phyloP scores from a whole-genome alignment of 768 basidiomycete species.

The Boletus reticuloceps region DNA sequence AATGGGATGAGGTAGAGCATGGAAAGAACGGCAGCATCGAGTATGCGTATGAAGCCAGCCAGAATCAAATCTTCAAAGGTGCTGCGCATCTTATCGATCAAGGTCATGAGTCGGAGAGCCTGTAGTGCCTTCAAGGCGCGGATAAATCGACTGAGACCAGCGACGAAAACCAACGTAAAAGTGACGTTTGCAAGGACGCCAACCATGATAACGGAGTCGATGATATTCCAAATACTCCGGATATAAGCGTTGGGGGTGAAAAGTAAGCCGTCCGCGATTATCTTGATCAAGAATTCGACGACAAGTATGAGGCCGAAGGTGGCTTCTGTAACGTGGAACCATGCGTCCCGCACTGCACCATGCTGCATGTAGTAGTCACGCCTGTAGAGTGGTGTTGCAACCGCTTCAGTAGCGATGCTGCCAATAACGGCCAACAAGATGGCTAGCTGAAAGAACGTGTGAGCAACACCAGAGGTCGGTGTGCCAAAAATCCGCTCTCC shows the following conservation, averaged over 20 bases:
- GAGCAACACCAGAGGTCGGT: constrained; percentile 59
- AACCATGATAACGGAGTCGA: constrained; percentile 83
- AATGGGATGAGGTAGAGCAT: constrained; percentile 91
- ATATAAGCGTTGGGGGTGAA: constrained; percentile 93
- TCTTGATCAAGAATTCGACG: constrained; percentile 84
- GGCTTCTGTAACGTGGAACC: constrained; percentile 85
- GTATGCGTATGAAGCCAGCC: constrained; percentile 77
- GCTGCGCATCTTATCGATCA: constrained; percentile 80
- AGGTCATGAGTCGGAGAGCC: constrained; percentile 85
- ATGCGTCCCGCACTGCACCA: constrained; percentile 63
- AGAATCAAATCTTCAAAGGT: constrained; percentile 88
- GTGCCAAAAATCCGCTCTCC: constrained; percentile 88
- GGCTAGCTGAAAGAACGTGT: constrained; percentile 70
- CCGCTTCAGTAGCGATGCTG: constrained; percentile 76
- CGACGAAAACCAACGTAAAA: constrained; percentile 69
- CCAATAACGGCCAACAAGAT: constrained; percentile 76
- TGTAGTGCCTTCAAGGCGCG: constrained; percentile 85
- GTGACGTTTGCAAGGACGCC: constrained; percentile 75
- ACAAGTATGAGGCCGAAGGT: constrained; percentile 69
- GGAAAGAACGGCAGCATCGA: constrained; percentile 88
- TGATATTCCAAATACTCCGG: constrained; percentile 86
- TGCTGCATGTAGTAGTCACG: constrained; percentile 61
- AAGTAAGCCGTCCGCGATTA: constrained; percentile 88
- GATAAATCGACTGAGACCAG: constrained; percentile 78
- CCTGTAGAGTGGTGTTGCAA: constrained; percentile 85